These are phyloP conservation scores for Lentinula lateritia DNA, from an alignment of 768 basidiomycete genomes.

Conservation along the genomic window DNA sequence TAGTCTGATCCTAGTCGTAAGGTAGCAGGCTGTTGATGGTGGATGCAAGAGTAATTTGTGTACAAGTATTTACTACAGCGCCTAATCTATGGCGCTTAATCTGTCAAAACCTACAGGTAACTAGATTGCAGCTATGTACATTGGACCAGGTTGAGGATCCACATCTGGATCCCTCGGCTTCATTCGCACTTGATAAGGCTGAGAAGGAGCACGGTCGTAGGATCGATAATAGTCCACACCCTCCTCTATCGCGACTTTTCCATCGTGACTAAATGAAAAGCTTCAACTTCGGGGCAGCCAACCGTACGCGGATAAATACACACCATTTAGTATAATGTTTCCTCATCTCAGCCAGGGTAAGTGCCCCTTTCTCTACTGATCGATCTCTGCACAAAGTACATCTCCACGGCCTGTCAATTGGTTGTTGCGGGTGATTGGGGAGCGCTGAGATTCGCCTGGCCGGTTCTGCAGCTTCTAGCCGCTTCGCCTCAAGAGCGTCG, in stretches of 20 bases:
- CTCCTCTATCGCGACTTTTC: background rate
- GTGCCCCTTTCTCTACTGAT: conserved; percentile 14
- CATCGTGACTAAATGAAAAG: background rate
- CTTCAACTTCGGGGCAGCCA: background rate
- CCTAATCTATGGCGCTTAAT: no score
- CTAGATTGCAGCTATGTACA: background rate
- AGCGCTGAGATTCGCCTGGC: conserved; percentile 7
- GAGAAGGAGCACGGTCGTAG: background rate
- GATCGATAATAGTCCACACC: background rate
- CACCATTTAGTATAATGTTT: conserved; percentile 11
- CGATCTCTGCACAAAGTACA: conserved; percentile 23
- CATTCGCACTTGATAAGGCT: background rate
- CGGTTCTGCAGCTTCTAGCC: conserved; percentile 15
- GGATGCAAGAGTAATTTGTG: no score
- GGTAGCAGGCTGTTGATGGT: no score
- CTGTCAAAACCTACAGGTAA: no score
- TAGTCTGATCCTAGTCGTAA: no score
- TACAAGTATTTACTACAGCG: no score
- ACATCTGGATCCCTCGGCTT: background rate
- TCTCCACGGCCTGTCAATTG: conserved; percentile 16
- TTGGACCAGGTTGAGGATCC: background rate
- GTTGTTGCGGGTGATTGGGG: background rate
- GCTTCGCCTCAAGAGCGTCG: conserved; percentile 17
- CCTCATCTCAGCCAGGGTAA: conserved; percentile 13
- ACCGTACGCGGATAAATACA: background rate